phyloP scores from a whole-genome alignment of 148 eudicot species.

The Rhododendron molle region DNA sequence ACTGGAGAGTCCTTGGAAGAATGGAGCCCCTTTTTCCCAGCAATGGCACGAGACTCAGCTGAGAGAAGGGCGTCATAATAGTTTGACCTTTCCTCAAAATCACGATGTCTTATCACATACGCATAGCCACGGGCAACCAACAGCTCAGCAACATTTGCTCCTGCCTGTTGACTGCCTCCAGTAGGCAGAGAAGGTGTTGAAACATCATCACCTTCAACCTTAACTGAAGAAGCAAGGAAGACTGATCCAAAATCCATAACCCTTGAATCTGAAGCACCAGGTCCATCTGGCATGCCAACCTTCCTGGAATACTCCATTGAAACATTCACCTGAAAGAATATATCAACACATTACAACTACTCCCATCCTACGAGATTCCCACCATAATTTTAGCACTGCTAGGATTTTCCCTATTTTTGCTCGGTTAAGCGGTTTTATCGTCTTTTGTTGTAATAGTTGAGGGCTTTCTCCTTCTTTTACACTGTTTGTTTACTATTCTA shows the following conservation, averaged over 20 bases:
- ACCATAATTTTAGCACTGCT: not conserved
- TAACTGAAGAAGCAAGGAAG: constrained; percentile 60
- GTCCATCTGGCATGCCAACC: constrained; percentile 47
- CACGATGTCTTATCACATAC: constrained; percentile 66
- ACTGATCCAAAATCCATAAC: constrained; percentile 92
- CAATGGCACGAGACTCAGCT: constrained; percentile 77
- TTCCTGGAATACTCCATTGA: constrained; percentile 97
- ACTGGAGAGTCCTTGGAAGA: constrained; percentile 61
- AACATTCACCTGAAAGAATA: constrained; percentile 67
- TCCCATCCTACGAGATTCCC: not conserved
- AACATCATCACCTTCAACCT: constrained; percentile 51
- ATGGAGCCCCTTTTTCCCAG: constrained; percentile 76
- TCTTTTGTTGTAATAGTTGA: not conserved
- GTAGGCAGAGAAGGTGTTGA: constrained; percentile 37
- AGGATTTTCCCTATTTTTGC: not conserved
- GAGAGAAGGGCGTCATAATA: constrained; percentile 79
- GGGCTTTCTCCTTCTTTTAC: not conserved
- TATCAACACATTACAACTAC: constrained; percentile 4
- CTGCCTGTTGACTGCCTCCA: constrained; percentile 48
- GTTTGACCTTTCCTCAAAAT: constrained; percentile 87
- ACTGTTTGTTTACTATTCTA: not conserved
- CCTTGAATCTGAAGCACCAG: constrained; percentile 46
- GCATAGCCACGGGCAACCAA: constrained; percentile 81
- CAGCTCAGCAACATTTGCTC: constrained; percentile 79
- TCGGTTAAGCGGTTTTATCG: not conserved